Percentiles rank a stretch among this genome's conserved stretches.
Conservation (phyloP, 2,329 filamentous ascomycete genomes). For the Pseudogymnoascus sp. region DNA sequence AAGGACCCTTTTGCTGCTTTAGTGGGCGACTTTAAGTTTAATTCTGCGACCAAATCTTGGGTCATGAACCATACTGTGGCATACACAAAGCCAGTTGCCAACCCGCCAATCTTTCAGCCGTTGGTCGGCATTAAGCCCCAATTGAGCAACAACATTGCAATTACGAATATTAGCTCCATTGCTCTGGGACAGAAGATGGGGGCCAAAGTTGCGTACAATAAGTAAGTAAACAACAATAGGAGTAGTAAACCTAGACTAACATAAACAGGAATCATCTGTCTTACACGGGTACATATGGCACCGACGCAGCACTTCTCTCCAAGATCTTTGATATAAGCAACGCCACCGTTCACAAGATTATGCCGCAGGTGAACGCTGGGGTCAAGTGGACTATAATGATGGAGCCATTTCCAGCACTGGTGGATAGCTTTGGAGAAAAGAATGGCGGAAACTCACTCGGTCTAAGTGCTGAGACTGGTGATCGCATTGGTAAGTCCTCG, state of each 20-base stretch:
- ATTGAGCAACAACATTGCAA: background rate
- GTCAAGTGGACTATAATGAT: constrained; percentile 4
- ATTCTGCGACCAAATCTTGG: constrained; percentile 9
- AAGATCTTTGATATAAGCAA: constrained; percentile 10
- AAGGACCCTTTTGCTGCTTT: constrained; percentile 14
- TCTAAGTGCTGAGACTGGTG: background rate
- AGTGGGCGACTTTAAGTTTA: constrained; percentile 10
- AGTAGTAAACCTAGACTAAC: background rate
- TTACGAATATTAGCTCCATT: background rate
- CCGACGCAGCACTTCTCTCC: background rate
- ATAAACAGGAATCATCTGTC: background rate
- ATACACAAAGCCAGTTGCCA: constrained; percentile 9
- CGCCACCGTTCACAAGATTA: constrained; percentile 6
- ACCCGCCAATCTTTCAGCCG: constrained; percentile 3
- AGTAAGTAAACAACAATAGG: background rate
- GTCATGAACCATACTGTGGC: constrained; percentile 4
- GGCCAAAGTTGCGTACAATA: background rate
- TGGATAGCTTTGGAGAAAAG: background rate
- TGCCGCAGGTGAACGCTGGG: background rate
- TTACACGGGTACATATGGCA: constrained; percentile 9
- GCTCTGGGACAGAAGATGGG: background rate
- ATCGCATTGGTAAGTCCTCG: background rate
- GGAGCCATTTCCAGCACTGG: background rate
- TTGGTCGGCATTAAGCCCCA: background rate
- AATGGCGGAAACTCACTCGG: constrained; percentile 10